These are phyloP conservation scores for Penicillium psychrosexuale DNA, from an alignment of 2,329 filamentous ascomycete genomes.

Conservation along the genomic window DNA sequence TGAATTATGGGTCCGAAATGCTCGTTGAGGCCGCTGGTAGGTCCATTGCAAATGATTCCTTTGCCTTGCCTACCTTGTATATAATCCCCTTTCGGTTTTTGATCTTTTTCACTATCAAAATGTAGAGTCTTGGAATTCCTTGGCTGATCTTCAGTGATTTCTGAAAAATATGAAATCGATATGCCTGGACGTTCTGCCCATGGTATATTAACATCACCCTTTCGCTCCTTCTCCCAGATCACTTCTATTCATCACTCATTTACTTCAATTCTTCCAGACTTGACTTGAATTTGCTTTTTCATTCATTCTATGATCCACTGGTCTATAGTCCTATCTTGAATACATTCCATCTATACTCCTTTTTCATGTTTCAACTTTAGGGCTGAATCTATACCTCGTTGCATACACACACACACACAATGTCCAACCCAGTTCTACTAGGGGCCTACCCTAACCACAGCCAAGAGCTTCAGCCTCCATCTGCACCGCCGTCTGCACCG, in stretches of 20 bases:
- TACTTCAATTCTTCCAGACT: slow-evolving; percentile 1
- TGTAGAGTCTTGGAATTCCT: slow-evolving; percentile 18
- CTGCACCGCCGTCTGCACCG: slow-evolving; percentile 11
- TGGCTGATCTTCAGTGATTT: slow-evolving; percentile 14
- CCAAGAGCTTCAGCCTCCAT: slow-evolving; percentile 16
- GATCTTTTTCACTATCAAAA: not conserved
- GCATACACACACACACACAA: slow-evolving; percentile 1
- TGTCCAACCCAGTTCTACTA: slow-evolving; percentile 18
- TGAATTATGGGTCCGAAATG: slow-evolving; percentile 15
- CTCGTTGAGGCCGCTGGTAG: slow-evolving; percentile 17
- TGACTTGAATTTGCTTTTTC: not conserved
- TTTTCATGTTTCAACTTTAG: not conserved
- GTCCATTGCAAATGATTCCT: not conserved
- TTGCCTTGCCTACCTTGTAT: slow-evolving; percentile 1
- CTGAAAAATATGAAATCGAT: not conserved
- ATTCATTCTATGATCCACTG: not conserved
- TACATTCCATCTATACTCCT: not conserved
- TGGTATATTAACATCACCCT: slow-evolving; percentile 5
- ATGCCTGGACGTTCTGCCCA: slow-evolving; percentile 2
- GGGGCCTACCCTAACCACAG: slow-evolving; percentile 6
- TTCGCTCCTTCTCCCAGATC: not conserved
- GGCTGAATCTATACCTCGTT: not conserved
- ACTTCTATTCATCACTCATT: not conserved
- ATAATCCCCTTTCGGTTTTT: not conserved
- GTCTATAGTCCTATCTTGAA: not conserved